These are phyloP conservation scores for Erythrophleum fordii DNA, from an alignment of 306 rosid species.

Conservation along the genomic window DNA sequence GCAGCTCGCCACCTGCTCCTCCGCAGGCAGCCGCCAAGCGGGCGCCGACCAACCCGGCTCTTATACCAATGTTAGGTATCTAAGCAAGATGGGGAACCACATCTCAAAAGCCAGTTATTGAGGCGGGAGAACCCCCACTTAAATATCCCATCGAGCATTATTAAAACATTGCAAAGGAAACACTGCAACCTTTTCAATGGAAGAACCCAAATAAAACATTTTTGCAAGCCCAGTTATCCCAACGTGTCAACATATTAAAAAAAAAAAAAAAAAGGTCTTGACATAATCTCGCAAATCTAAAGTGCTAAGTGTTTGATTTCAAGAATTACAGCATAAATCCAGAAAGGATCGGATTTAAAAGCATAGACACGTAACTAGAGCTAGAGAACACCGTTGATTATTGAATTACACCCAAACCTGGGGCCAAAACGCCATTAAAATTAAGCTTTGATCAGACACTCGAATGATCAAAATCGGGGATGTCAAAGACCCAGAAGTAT, in stretches of 20 bases:
- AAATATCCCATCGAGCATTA: too few species aligned
- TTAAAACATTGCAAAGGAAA: too few species aligned
- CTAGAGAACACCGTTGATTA: not conserved
- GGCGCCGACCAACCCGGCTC: too few species aligned
- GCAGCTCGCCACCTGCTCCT: too few species aligned
- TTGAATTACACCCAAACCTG: constrained; percentile 38
- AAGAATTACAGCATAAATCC: constrained; percentile 12
- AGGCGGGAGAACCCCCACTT: too few species aligned
- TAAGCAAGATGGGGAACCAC: too few species aligned
- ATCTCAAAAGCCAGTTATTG: too few species aligned
- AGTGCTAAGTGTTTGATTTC: not conserved
- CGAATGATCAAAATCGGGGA: constrained; percentile 33
- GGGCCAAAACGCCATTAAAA: constrained; percentile 33
- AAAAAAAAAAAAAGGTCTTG: not conserved
- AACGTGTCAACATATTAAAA: not conserved
- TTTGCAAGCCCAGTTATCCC: not conserved
- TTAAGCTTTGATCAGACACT: constrained; percentile 26
- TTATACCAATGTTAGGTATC: too few species aligned
- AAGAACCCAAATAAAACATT: constrained; percentile 23
- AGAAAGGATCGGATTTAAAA: constrained; percentile 27
- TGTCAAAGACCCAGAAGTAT: constrained; percentile 29
- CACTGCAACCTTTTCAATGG: constrained; percentile 20
- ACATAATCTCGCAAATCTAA: constrained; percentile 24
- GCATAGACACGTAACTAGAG: constrained; percentile 20
- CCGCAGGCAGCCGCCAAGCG: too few species aligned